A percentile compares a stretch with the other conserved stretches of the same genome.
Conservation (phyloP, 1,284 basidiomycete species). For the Stereum hirsutum region DNA sequence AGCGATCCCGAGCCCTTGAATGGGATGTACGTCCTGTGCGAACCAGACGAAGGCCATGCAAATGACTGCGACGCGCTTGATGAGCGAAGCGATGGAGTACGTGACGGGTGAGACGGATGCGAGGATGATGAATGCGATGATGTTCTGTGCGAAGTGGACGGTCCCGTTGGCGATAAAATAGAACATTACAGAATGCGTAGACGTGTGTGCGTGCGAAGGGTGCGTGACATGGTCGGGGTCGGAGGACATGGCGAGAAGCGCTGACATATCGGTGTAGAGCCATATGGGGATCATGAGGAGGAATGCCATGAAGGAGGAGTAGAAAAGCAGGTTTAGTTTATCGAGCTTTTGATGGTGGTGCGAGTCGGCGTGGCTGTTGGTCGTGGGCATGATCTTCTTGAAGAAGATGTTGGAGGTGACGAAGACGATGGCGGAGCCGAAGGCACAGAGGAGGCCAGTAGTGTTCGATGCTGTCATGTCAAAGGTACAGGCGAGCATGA, state of each 20-base stretch:
- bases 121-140: constrained; percentile 95
- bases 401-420: constrained; percentile 99
- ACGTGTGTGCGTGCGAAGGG: constrained; percentile 35
- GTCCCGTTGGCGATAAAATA: constrained; percentile 90
- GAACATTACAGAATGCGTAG: constrained; percentile 52
- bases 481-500: constrained; percentile 96
- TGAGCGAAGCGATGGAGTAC: constrained; percentile 95
- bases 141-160: constrained; percentile 95
- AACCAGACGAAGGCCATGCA: constrained; percentile 98
- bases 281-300: constrained; percentile 92
- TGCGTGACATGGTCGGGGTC: constrained; percentile 35
- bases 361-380: constrained; percentile 29
- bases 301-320: constrained; percentile 93
- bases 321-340: constrained; percentile 95
- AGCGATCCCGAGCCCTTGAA: constrained; percentile 85
- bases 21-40: constrained; percentile 73
- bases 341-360: constrained; percentile 73
- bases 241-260: constrained; percentile 36
- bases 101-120: constrained; percentile 96
- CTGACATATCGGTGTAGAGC: constrained; percentile 77
- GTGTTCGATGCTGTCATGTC: constrained; percentile 83
- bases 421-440: constrained; percentile 92
- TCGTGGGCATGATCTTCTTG: constrained; percentile 93
- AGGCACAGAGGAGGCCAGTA: constrained; percentile 81
- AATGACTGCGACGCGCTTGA: constrained; percentile 98